A percentile compares a stretch with the other conserved stretches of the same genome.
Evolutionary conservation across 805 yeast species (phyloP).

Genomic region (Ogataea methanolica): DNA sequence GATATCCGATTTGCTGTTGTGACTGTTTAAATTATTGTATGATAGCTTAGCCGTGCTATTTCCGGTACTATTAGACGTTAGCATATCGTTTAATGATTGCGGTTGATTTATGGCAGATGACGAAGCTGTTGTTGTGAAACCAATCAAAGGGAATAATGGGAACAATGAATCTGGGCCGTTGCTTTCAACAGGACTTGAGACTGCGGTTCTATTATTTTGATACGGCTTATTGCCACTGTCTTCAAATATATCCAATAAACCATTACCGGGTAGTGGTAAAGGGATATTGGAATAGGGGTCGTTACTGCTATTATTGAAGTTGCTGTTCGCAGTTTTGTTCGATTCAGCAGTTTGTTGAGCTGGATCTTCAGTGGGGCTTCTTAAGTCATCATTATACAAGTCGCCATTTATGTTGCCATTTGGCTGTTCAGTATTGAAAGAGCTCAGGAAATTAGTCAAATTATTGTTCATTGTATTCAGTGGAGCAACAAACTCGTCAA

Average conservation of each 20-base stretch:
- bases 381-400: neutral
- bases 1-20: constrained; percentile 10
- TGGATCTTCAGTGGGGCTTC: neutral
- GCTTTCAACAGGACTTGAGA: constrained; percentile 16
- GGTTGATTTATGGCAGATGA: constrained; percentile 6
- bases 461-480: constrained; percentile 32
- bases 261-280: constrained; percentile 26
- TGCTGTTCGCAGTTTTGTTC: neutral
- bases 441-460: constrained; percentile 25
- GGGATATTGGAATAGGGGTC: constrained; percentile 17
- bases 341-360: neutral
- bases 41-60: constrained; percentile 10
- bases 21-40: constrained; percentile 18
- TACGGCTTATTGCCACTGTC: constrained; percentile 7
- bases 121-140: constrained; percentile 19
- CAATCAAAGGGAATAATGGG: constrained; percentile 30
- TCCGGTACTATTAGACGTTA: constrained; percentile 9
- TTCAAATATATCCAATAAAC: constrained; percentile 29
- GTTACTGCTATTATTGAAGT: neutral
- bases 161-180: constrained; percentile 27
- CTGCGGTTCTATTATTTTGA: constrained; percentile 8
- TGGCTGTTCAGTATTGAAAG: constrained; percentile 9
- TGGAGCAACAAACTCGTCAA: constrained; percentile 34
- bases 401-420: neutral
- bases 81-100: constrained; percentile 9